Base-by-base conservation (phyloP, 768 basidiomycete species). In the Serendipita vermifera region DNA sequence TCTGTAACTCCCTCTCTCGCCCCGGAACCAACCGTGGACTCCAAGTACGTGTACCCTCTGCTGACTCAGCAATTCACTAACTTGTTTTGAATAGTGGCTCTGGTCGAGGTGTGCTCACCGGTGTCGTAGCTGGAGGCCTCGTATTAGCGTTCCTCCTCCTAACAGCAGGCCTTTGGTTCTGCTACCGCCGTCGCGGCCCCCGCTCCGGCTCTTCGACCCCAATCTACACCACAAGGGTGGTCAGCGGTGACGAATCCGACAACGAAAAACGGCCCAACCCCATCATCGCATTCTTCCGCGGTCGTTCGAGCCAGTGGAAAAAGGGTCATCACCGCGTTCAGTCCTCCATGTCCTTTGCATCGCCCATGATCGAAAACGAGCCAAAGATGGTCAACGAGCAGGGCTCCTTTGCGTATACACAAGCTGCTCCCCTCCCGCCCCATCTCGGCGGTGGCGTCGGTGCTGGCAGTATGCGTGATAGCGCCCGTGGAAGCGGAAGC, bases 281-380 rank as follows among this genome's bases (percentile, higher is more conserved):
- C 26, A 9, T 51, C 5, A 31, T 31, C 17, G 26, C 32, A 15
- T 51, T n/a, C 9, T 31, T 22, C 11, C 5, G 9, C 5, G 29
- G 29, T 11, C 2, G 29, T 31, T 1, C 7, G n/a, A 22, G 7
- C 9, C 46, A 22, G n/a, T n/a, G 46, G 46, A 51, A 26, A 27
- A 51, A 51, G 46, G 22, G 46, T 26, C 46, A 51, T 26, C 5
- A 5, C 24, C 46, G 46, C 32, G 46, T 51, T 31, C 26, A 27
- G 17, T 51, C 46, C 5, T 51, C 46, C 11, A n/a, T 20, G 24
- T 51, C 46, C 5, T 51, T 51, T n/a, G 46, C 46, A n/a, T 51
- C 46, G 46, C 46, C 46, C 17, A 51, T 51, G 5, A 15, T 51
- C 17, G 46, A 31, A 24, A n/a, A 51, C 24, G 46, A 51, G 46